These are phyloP conservation scores for Dentipellis sp. DNA, from an alignment of 768 basidiomycete species.

Conservation along the genomic window DNA sequence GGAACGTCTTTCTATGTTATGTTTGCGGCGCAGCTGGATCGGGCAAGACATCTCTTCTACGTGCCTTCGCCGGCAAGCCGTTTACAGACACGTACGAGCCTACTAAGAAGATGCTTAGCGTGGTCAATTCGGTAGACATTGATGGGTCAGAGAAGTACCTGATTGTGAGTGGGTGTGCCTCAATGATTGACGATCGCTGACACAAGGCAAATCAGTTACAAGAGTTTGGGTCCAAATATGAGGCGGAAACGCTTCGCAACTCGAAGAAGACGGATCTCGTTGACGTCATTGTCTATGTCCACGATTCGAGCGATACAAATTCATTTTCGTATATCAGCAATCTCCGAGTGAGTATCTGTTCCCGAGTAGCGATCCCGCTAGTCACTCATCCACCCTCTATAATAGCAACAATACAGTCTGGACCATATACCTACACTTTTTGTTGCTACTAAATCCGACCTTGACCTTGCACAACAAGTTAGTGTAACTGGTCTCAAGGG, in stretches of 20 bases:
- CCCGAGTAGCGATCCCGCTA: neutral
- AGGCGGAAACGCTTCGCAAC: conserved; percentile 82
- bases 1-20: conserved; percentile 91
- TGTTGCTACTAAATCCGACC: conserved; percentile 97
- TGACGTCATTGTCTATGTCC: conserved; percentile 92
- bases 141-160: conserved; percentile 93
- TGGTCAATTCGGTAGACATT: conserved; percentile 93
- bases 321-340: conserved; percentile 98
- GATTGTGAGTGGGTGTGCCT: conserved; percentile 52
- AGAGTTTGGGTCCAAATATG: conserved; percentile 95
- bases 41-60: conserved; percentile 84
- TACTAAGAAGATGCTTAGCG: conserved; percentile 82
- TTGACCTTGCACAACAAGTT: conserved; percentile 93
- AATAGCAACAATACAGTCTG: conserved; percentile 91
- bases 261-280: conserved; percentile 86
- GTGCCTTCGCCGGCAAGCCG: conserved; percentile 79
- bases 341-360: conserved; percentile 54
- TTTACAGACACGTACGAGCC: conserved; percentile 73
- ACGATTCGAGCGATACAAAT: conserved; percentile 98
- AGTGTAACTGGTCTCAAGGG: conserved; percentile 12
- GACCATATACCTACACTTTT: conserved; percentile 94
- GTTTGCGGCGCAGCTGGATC: conserved; percentile 94
- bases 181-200: neutral
- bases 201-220: conserved; percentile 54
- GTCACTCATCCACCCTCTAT: conserved; percentile 10